Base-by-base conservation (phyloP, 306 rosid species). In the Sechiopsis laciniata region DNA sequence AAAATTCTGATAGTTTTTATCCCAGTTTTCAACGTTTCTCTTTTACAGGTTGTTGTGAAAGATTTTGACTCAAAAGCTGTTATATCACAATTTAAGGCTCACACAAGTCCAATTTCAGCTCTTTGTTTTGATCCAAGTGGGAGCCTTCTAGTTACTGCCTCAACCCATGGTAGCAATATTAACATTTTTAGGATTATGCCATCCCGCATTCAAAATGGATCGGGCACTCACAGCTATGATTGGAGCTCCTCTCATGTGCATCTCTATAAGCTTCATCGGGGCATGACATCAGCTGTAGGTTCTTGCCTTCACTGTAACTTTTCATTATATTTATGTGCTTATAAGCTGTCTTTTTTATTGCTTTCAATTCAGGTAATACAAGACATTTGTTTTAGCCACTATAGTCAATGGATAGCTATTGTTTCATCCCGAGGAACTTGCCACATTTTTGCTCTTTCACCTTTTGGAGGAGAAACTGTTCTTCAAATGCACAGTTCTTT, bases 51-150 rank as follows among this genome's bases (percentile, higher is more conserved):
- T 68, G 85, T 89, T 57, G 78, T 92, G 81, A 90, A 88, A 79
- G 97, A 92, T 73, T 83, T 92, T 80, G 75, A 80, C 77, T 88
- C 95, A 77, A 84, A 83, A 82, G 90, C 87, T 59, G 84, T 89
- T 66, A 80, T 89, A 62, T 85, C 97, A 65, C 95, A 92, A 55
- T 92, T 92, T 82, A 89, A 89, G 82, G 97, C 96, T 32, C 96
- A 92, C 77, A 81, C 88, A 13, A 89, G 97, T 85, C 95, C 97
- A 73, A 88, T 92, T 78, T 92, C 95, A 72, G 96, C 92, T 7
- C 80, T 92, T 54, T 85, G 92, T 84, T 92, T 89, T 79, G 97
- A 92, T 71, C 97, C 96, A 71, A 92, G 97, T 64, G 97, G 97
- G 73, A 92, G 92, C 51, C 92, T 92, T 83, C 75, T 92, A 57